Percentiles rank a stretch among this genome's conserved stretches.
These are phyloP conservation scores for Daldinia sp. DNA, from an alignment of 2,329 filamentous ascomycete species.

Conservation along the genomic window DNA sequence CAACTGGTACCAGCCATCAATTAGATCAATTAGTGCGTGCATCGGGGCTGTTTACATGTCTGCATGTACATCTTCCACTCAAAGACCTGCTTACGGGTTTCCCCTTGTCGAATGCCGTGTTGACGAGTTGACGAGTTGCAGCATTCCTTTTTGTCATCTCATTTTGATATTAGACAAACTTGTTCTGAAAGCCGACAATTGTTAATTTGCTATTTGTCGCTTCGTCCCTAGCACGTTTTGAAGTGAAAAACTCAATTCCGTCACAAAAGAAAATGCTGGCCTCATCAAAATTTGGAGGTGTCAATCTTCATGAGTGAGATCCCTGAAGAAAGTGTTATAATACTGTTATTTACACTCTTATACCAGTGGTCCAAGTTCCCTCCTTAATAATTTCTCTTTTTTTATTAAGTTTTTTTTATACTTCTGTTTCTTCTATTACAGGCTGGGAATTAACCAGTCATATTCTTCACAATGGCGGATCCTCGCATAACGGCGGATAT, in stretches of 20 bases:
- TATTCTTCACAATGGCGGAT: conserved; percentile 38
- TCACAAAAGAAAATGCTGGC: conserved; percentile 21
- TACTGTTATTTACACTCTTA: conserved; percentile 11
- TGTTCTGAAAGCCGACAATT: conserved; percentile 2
- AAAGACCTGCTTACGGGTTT: neutral
- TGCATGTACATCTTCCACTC: neutral
- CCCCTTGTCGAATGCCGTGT: conserved; percentile 7
- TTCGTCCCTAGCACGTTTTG: neutral
- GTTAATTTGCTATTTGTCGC: neutral
- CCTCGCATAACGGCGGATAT: conserved; percentile 34
- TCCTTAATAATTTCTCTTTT: neutral
- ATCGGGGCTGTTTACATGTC: conserved; percentile 8
- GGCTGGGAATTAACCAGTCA: conserved; percentile 28
- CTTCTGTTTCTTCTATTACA: neutral
- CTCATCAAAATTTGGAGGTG: conserved; percentile 20
- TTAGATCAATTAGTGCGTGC: conserved; percentile 2
- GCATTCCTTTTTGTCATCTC: conserved; percentile 2
- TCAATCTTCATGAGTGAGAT: conserved; percentile 24
- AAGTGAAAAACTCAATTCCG: neutral
- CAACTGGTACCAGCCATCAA: conserved; percentile 15
- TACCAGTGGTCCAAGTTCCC: conserved; percentile 1
- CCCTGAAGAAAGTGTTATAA: neutral
- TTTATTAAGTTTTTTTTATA: neutral
- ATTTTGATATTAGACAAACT: conserved; percentile 1
- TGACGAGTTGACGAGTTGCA: conserved; percentile 13